phyloP scores from a whole-genome alignment of 306 rosid genomes.

The Clitoria ternatea region DNA sequence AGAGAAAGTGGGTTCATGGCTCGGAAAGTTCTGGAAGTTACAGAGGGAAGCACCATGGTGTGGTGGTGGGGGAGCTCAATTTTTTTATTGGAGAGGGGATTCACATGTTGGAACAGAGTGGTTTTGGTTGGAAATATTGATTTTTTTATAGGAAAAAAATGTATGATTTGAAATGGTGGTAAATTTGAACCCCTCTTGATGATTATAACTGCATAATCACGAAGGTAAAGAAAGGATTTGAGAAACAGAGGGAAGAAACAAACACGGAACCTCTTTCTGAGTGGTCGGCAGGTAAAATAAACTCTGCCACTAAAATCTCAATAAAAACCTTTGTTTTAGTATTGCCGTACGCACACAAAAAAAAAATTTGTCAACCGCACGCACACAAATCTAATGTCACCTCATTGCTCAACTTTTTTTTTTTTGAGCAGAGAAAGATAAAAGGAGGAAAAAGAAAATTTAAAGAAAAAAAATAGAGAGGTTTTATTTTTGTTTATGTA shows the following conservation, averaged over 20 bases:
- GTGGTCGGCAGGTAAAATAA: background rate
- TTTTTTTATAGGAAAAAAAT: background rate
- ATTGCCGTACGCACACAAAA: conserved; percentile 25
- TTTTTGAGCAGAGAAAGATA: too few species aligned
- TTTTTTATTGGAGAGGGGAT: conserved; percentile 18
- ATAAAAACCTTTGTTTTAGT: background rate
- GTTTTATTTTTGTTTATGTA: too few species aligned
- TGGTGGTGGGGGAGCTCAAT: conserved; percentile 15
- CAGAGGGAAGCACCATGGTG: background rate
- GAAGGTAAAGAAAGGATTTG: background rate
- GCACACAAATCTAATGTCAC: conserved; percentile 11
- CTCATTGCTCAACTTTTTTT: conserved; percentile 4
- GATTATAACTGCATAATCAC: too few species aligned
- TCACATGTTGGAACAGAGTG: conserved; percentile 23
- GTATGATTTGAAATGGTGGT: background rate
- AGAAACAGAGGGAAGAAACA: background rate
- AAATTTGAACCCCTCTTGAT: background rate
- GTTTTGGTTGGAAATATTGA: conserved; percentile 10
- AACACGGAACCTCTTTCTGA: background rate
- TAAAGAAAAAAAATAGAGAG: too few species aligned
- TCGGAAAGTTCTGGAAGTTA: conserved; percentile 61
- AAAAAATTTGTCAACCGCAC: too few species aligned
- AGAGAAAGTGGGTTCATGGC: background rate
- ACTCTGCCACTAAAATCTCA: conserved; percentile 9
- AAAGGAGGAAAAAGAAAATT: too few species aligned